Base-by-base conservation (phyloP, 2,329 filamentous ascomycete genomes). In the Xylaria arbuscula region DNA sequence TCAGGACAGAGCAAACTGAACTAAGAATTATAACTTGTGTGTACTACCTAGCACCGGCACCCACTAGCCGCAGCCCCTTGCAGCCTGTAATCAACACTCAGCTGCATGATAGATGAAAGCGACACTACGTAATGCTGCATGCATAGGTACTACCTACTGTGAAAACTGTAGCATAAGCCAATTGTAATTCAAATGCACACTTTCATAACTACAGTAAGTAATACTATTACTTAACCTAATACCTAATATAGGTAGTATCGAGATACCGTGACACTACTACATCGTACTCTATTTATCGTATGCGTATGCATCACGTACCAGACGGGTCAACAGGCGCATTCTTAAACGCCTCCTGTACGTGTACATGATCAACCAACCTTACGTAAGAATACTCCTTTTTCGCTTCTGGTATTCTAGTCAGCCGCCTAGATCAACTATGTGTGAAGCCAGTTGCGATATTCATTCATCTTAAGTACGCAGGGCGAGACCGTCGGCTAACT, bases 401-500 rank as follows among this genome's bases (percentile, higher is more conserved):
- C n/a, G n/a, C n/a, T n/a, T n/a, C n/a, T n/a, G n/a, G n/a, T n/a
- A n/a, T n/a, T n/a, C n/a, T n/a, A n/a, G n/a, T n/a, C n/a, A n/a
- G n/a, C n/a, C n/a, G n/a, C n/a, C n/a, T n/a, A n/a, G n/a, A n/a
- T n/a, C n/a, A n/a, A n/a, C n/a, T n/a, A n/a, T n/a, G n/a, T n/a
- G n/a, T n/a, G n/a, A n/a, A n/a, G n/a, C n/a, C n/a, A n/a, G n/a
- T n/a, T n/a, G n/a, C n/a, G n/a, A n/a, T n/a, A n/a, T n/a, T n/a
- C n/a, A n/a, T n/a, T n/a, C n/a, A n/a, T n/a, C n/a, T n/a, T n/a
- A n/a, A n/a, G n/a, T 66, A 62, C 64, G 51, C 70, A 51, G 68
- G 70, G 64, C 70, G 69, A 73, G 74, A 74, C 71, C 70, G 45
- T 64, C 71, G 66, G 64, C 66, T 62, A 69, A 71, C 73, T 70